Evolutionary conservation across 2,329 filamentous ascomycete genomes (phyloP), one percentile per base, ranked within the genome.

Genomic region (Alternaria sp.): DNA sequence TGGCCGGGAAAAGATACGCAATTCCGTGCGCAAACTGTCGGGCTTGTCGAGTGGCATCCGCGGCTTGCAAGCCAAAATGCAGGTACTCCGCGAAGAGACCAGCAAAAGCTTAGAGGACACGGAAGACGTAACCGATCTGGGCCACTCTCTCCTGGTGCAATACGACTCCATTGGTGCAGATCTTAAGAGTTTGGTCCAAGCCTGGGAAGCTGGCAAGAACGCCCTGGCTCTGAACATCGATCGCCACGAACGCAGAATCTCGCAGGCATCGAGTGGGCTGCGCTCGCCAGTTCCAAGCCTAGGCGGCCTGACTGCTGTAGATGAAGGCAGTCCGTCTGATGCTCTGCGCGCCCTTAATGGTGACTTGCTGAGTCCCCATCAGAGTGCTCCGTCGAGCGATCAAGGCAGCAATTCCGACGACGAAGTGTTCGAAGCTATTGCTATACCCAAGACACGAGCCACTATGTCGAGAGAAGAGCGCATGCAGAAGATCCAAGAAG

Each of bases 151-250:
- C 43, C 90, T 97, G 85, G 83, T 89, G 21, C 96, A 98, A 74
- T 99, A 98, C 79, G 96, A 99, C 60, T 95, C 93, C 5, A 96
- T 99, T 67, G 96, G 96, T 3, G 85, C 90, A 25, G 96, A 99
- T 74, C 85, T 99, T 47, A 91, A 91, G 77, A 81, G 80, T 47
- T 74, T 85, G 17, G 78, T 84, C 56, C 81, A 83, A 68, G 83
- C 83, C 3, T 85, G 83, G 83, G 83, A 85, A 65, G 69, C 79
- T 56, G 96, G 95, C 54, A 95, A 92, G 78, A 87, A 90, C n/a
- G 90, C 93, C 6, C 84, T 99, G 56, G 89, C 93, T 50, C 88
- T 89, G 58, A 94, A 91, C 69, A 91, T 97, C 73, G 91, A 96
- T 78, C 89, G 90, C 62, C 93, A 94, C 76, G 90, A 93, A 78